A percentile compares a stretch with the other conserved stretches of the same genome.
phyloP scores from a whole-genome alignment of 148 eudicot species.

The Vaccinium myrtillus region DNA sequence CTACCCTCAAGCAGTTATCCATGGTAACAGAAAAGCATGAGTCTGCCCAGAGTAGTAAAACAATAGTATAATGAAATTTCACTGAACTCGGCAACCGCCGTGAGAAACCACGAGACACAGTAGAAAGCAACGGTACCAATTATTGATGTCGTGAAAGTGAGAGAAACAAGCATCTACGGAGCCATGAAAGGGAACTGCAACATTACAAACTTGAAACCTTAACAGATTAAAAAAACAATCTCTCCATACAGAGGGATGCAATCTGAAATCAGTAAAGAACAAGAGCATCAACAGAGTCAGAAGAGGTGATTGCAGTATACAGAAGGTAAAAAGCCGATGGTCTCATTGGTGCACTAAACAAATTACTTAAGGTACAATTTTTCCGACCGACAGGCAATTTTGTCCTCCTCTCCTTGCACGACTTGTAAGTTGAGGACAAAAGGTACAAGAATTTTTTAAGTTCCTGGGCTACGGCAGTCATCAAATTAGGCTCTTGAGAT shows the following conservation, averaged over 20 bases:
- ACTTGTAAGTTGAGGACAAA: slow-evolving; percentile 6
- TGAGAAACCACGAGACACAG: neutral
- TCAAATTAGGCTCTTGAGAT: neutral
- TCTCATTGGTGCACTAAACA: neutral
- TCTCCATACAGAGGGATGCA: neutral
- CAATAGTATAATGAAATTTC: neutral
- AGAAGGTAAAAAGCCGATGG: neutral
- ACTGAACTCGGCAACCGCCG: neutral
- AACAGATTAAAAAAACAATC: neutral
- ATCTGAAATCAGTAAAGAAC: neutral
- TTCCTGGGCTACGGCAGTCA: neutral
- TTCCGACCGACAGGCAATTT: neutral
- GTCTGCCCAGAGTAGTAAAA: neutral
- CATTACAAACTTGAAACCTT: slow-evolving; percentile 7
- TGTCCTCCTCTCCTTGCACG: neutral
- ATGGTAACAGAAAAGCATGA: neutral
- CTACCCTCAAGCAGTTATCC: neutral
- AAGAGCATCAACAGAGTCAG: neutral
- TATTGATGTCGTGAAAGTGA: neutral
- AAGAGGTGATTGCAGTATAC: neutral
- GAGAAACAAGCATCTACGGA: neutral
- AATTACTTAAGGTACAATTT: neutral
- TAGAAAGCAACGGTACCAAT: neutral
- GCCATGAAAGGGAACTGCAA: neutral
- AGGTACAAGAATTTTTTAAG: slow-evolving; percentile 15